These are phyloP conservation scores for Aspergillus bombycis DNA, from an alignment of 2,329 filamentous ascomycete species.

Conservation along the genomic window DNA sequence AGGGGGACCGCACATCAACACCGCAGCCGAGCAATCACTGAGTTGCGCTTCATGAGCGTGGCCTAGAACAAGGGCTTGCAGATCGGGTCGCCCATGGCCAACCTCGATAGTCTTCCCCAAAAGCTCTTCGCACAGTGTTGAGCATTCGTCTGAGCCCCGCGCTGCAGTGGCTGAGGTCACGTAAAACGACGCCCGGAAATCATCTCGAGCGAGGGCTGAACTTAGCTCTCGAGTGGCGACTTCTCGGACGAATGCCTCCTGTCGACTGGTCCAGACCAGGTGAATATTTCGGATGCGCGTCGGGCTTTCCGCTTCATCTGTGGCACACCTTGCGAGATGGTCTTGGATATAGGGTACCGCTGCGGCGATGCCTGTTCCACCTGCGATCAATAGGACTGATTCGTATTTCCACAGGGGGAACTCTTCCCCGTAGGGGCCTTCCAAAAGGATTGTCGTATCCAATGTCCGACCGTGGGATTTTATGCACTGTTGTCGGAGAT, in stretches of 20 bases:
- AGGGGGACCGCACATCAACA: slow-evolving; percentile 51
- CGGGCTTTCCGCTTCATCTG: slow-evolving; percentile 3
- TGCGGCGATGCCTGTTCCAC: slow-evolving; percentile 38
- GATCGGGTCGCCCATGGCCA: slow-evolving; percentile 40
- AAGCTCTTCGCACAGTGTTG: not conserved
- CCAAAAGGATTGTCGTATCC: slow-evolving; percentile 47
- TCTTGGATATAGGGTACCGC: slow-evolving; percentile 52
- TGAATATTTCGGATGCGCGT: slow-evolving; percentile 34
- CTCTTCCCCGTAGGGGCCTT: slow-evolving; percentile 54
- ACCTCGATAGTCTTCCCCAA: slow-evolving; percentile 12
- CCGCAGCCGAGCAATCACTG: slow-evolving; percentile 33
- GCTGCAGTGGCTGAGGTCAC: slow-evolving; percentile 20
- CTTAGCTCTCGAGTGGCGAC: slow-evolving; percentile 32
- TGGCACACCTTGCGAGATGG: slow-evolving; percentile 27
- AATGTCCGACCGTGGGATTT: slow-evolving; percentile 26
- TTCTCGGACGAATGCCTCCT: slow-evolving; percentile 34
- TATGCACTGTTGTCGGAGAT: slow-evolving; percentile 45
- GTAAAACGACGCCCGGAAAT: slow-evolving; percentile 37
- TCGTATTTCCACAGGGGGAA: slow-evolving; percentile 50
- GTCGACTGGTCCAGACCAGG: slow-evolving; percentile 39
- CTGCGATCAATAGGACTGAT: slow-evolving; percentile 55
- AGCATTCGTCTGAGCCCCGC: too few relatives aligned
- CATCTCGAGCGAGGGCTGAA: slow-evolving; percentile 28
- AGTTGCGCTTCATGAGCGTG: slow-evolving; percentile 35
- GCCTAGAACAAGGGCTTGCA: slow-evolving; percentile 37